These are phyloP conservation scores for Diplogelasinospora grovesii DNA, from an alignment of 495 filamentous ascomycete genomes.

Conservation along the genomic window DNA sequence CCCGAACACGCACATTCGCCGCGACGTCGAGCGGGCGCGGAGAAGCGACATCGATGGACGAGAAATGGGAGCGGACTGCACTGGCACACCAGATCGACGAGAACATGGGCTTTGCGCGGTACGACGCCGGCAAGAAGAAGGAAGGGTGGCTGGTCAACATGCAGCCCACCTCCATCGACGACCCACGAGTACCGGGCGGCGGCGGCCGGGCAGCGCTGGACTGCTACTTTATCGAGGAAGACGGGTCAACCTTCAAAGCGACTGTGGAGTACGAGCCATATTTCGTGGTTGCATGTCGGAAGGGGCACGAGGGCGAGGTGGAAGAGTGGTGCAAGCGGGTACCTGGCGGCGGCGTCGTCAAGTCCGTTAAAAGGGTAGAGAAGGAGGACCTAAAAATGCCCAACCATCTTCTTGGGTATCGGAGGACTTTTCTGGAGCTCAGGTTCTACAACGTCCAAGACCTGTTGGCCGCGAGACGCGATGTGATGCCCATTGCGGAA, in stretches of 20 bases:
- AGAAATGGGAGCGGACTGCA: conserved; percentile 73
- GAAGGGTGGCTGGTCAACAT: conserved; percentile 95
- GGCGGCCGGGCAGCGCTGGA: conserved; percentile 82
- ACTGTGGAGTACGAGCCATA: conserved; percentile 96
- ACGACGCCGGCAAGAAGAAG: conserved; percentile 78
- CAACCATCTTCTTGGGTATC: conserved; percentile 90
- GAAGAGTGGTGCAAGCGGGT: conserved; percentile 89
- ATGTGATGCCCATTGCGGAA: conserved; percentile 85
- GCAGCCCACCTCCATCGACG: conserved; percentile 80
- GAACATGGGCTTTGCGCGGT: conserved; percentile 84
- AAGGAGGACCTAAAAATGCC: conserved; percentile 96
- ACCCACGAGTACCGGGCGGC: conserved; percentile 69
- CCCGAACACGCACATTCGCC: conserved; percentile 62
- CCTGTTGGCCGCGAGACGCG: conserved; percentile 72
- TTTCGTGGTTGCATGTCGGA: conserved; percentile 85
- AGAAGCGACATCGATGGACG: conserved; percentile 80
- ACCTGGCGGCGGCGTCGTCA: conserved; percentile 77
- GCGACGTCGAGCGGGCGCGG: conserved; percentile 63
- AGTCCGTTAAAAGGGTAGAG: conserved; percentile 65
- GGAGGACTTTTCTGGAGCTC: conserved; percentile 77
- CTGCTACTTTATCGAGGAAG: conserved; percentile 94
- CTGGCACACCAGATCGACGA: conserved; percentile 92
- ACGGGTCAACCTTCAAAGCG: conserved; percentile 90
- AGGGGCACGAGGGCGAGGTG: conserved; percentile 81
- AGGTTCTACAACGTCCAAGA: conserved; percentile 82